Conservation (phyloP, 73 alveolate species). For the Paramecium biaurelia region DNA sequence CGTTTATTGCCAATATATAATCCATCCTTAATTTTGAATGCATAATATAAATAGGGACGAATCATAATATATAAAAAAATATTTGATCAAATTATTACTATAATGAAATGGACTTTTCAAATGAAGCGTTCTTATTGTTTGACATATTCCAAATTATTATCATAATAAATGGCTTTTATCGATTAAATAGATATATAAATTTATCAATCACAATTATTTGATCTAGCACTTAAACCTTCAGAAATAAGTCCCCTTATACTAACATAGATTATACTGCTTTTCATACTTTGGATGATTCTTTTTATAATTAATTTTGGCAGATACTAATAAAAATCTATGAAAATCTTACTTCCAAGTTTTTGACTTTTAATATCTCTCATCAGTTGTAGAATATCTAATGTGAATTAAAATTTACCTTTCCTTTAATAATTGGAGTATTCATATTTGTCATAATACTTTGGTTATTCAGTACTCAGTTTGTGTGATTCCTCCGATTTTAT, state of each 20-base stretch:
- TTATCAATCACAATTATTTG: constrained; percentile 21
- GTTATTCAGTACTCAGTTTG: constrained; percentile 1
- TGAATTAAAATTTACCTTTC: constrained; percentile 36
- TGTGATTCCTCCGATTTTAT: constrained; percentile 53
- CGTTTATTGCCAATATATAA: constrained; percentile 32
- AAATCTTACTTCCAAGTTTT: constrained; percentile 5
- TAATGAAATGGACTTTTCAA: neutral
- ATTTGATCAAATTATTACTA: neutral
- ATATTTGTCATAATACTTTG: neutral
- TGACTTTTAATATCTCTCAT: constrained; percentile 34
- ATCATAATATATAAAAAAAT: neutral
- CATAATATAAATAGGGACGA: neutral
- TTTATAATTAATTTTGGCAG: neutral
- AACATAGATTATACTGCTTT: constrained; percentile 25
- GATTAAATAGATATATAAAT: neutral
- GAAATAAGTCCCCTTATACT: constrained; percentile 15
- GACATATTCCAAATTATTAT: neutral
- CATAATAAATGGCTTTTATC: neutral
- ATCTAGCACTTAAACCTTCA: constrained; percentile 2
- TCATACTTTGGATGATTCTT: constrained; percentile 12
- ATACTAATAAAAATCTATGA: neutral
- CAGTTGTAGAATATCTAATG: constrained; percentile 41
- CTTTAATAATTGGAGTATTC: neutral
- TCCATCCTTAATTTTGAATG: neutral
- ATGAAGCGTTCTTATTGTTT: neutral